Evolutionary conservation across 805 yeast genomes (phyloP).

Genomic region (Kluyveromyces wickerhamii): DNA sequence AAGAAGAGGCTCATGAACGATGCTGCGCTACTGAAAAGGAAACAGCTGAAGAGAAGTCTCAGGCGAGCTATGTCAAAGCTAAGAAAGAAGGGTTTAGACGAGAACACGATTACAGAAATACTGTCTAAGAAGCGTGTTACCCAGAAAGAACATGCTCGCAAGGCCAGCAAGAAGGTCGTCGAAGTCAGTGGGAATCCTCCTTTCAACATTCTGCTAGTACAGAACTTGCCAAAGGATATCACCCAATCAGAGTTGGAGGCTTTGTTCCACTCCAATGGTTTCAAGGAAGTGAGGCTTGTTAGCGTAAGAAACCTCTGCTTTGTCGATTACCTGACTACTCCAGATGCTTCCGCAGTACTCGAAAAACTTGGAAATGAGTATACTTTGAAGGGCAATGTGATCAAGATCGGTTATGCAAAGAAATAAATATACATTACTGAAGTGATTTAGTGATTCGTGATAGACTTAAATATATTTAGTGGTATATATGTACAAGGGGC

Average conservation of each 20-base stretch:
- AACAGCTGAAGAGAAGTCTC: slow-evolving; percentile 12
- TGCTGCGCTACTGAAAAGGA: background rate
- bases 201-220: slow-evolving; percentile 59
- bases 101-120: slow-evolving; percentile 9
- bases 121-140: slow-evolving; percentile 6
- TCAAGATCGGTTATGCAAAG: slow-evolving; percentile 28
- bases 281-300: slow-evolving; percentile 59
- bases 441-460: no score
- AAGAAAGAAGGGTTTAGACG: slow-evolving; percentile 15
- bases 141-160: background rate
- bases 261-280: slow-evolving; percentile 50
- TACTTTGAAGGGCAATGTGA: slow-evolving; percentile 9
- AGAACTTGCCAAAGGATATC: slow-evolving; percentile 45
- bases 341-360: slow-evolving; percentile 34
- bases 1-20: background rate
- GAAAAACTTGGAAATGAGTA: slow-evolving; percentile 12
- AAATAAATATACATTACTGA: slow-evolving; percentile 5
- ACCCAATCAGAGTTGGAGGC: slow-evolving; percentile 35
- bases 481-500: slow-evolving; percentile 1
- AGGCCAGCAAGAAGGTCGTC: slow-evolving; percentile 13
- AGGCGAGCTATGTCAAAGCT: slow-evolving; percentile 22
- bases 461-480: background rate
- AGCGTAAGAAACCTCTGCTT: slow-evolving; percentile 65
- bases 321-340: slow-evolving; percentile 61
- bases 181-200: slow-evolving; percentile 44